Percentiles rank a stretch among this genome's conserved stretches.
phyloP scores from a whole-genome alignment of 2,329 filamentous ascomycete species.

The Pseudocercospora macadamiae region DNA sequence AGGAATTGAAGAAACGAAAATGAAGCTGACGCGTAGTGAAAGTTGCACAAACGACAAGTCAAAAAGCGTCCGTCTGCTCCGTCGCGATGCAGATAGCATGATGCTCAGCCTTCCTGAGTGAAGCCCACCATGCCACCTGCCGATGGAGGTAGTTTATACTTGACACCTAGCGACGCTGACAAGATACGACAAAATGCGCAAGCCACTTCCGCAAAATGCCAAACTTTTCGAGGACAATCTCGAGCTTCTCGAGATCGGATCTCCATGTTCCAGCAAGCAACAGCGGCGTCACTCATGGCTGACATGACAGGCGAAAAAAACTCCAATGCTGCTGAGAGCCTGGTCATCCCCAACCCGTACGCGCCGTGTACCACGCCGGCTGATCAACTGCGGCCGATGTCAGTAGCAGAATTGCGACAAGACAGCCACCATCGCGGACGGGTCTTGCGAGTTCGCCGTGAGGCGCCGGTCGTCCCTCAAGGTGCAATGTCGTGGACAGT shows the following conservation, averaged over 20 bases:
- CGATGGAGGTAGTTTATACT: neutral
- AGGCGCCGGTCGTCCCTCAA: slow-evolving; percentile 24
- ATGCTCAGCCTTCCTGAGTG: neutral
- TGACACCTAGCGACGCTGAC: slow-evolving; percentile 13
- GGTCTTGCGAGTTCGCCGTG: slow-evolving; percentile 27
- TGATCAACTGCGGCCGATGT: slow-evolving; percentile 5
- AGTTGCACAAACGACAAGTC: too few species aligned
- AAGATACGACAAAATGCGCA: slow-evolving; percentile 15
- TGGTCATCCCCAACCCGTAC: slow-evolving; percentile 14
- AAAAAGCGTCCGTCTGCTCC: too few species aligned
- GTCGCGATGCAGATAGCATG: neutral
- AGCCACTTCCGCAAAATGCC: slow-evolving; percentile 15
- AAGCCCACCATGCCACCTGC: neutral
- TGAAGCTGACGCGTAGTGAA: too few species aligned
- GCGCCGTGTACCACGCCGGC: slow-evolving; percentile 3
- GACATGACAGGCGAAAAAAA: slow-evolving; percentile 20
- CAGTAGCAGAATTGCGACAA: slow-evolving; percentile 19
- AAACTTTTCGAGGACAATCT: slow-evolving; percentile 8
- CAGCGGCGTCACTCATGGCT: slow-evolving; percentile 16
- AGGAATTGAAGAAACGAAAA: too few species aligned
- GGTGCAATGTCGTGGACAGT: slow-evolving; percentile 32
- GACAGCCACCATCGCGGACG: slow-evolving; percentile 29
- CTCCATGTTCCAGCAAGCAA: slow-evolving; percentile 10
- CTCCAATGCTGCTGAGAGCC: slow-evolving; percentile 10
- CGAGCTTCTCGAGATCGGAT: slow-evolving; percentile 14